phyloP scores from a whole-genome alignment of 257 asterid species.

The Solanum chmielewskii region DNA sequence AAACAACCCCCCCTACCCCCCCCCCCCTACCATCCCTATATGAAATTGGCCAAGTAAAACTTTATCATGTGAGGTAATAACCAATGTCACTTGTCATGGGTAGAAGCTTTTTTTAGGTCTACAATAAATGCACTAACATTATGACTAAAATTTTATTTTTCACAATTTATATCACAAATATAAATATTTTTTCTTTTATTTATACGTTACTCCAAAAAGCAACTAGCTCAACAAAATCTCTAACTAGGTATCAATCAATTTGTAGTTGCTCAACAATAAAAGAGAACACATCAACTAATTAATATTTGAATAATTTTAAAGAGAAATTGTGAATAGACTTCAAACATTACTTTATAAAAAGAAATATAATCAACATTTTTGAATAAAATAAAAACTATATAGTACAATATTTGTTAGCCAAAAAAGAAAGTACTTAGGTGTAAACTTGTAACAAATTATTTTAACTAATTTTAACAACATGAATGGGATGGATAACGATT shows the following conservation, averaged over 20 bases:
- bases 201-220: neutral
- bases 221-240: neutral
- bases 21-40: too few species aligned
- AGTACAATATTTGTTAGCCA: neutral
- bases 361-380: neutral
- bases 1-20: too few species aligned
- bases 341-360: neutral
- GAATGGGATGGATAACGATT: neutral
- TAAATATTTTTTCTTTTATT: neutral
- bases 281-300: neutral
- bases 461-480: neutral
- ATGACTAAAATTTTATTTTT: neutral
- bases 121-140: neutral
- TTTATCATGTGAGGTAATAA: neutral
- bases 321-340: neutral
- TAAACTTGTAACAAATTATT: neutral
- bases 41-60: neutral
- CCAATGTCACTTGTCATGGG: neutral
- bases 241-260: neutral
- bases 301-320: neutral
- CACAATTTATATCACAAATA: neutral
- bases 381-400: neutral
- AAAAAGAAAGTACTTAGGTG: neutral
- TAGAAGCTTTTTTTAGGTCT: neutral
- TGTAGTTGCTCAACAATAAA: neutral